These are phyloP conservation scores for Cladosporium sp. DNA, from an alignment of 2,329 filamentous ascomycete genomes.

Conservation along the genomic window DNA sequence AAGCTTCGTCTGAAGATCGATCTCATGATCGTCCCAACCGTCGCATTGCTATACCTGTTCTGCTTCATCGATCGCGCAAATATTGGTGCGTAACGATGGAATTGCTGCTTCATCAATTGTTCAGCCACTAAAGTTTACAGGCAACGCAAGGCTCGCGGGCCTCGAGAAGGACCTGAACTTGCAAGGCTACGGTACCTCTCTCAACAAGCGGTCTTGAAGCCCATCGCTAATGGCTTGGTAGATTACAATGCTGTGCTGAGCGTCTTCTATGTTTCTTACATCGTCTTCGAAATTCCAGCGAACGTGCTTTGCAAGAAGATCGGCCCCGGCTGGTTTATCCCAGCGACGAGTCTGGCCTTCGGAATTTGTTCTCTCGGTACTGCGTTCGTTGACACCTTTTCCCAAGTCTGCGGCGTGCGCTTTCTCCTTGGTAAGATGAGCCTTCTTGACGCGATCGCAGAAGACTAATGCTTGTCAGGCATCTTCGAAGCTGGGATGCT, in stretches of 20 bases:
- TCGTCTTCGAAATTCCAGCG: conserved; percentile 66
- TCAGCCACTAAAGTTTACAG: conserved; percentile 39
- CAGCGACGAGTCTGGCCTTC: conserved; percentile 58
- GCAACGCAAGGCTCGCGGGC: conserved; percentile 63
- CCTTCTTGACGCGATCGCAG: neutral
- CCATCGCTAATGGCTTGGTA: neutral
- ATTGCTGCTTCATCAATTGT: neutral
- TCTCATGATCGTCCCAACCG: conserved; percentile 58
- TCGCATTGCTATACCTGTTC: conserved; percentile 64
- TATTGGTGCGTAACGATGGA: conserved; percentile 49
- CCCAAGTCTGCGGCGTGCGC: conserved; percentile 55
- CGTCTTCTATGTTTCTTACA: conserved; percentile 65
- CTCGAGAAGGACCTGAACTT: conserved; percentile 56
- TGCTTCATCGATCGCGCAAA: conserved; percentile 74
- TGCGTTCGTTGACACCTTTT: conserved; percentile 58
- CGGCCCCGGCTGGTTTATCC: conserved; percentile 69
- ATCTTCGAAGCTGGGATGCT: conserved; percentile 71
- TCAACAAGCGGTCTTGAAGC: conserved; percentile 1
- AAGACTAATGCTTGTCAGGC: conserved; percentile 23
- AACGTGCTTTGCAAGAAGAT: conserved; percentile 68
- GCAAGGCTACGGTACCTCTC: conserved; percentile 45
- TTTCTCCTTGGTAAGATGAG: conserved; percentile 54
- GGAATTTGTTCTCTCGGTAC: conserved; percentile 60
- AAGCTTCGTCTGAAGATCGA: conserved; percentile 62
- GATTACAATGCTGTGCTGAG: conserved; percentile 63